Evolutionary conservation across 306 rosid species (phyloP).

Genomic region (Trichosanthes truncata): DNA sequence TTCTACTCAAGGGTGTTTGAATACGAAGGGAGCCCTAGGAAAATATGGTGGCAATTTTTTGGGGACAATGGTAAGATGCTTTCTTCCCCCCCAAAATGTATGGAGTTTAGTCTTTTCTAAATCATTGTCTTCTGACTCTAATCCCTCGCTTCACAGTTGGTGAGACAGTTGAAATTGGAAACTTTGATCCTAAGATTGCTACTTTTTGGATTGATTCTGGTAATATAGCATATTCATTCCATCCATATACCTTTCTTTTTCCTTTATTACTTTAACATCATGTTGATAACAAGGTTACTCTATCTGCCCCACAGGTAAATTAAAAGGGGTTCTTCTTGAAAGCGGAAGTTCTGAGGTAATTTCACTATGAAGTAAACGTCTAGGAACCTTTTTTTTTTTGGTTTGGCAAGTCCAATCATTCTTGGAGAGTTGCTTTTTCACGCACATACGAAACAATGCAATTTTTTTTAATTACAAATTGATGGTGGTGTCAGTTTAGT

Average conservation of each 20-base stretch:
- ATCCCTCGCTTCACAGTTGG: slow-evolving; percentile 52
- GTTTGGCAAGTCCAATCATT: neutral
- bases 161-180: slow-evolving; percentile 82
- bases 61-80: slow-evolving; percentile 67
- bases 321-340: slow-evolving; percentile 88
- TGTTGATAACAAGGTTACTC: slow-evolving; percentile 14
- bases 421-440: neutral
- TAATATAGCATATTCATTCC: slow-evolving; percentile 16
- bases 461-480: neutral
- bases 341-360: slow-evolving; percentile 89
- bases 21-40: slow-evolving; percentile 79
- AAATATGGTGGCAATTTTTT: slow-evolving; percentile 94
- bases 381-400: neutral
- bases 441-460: neutral
- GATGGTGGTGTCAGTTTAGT: neutral
- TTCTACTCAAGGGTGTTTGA: slow-evolving; percentile 94
- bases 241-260: slow-evolving; percentile 2
- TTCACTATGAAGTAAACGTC: neutral
- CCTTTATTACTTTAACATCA: slow-evolving; percentile 3
- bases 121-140: neutral
- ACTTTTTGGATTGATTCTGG: slow-evolving; percentile 94
- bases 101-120: neutral
- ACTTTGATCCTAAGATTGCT: slow-evolving; percentile 87
- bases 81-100: neutral
- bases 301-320: slow-evolving; percentile 44